These are phyloP conservation scores for Pholiota adiposa DNA, from an alignment of 1,284 basidiomycete genomes.

Conservation along the genomic window DNA sequence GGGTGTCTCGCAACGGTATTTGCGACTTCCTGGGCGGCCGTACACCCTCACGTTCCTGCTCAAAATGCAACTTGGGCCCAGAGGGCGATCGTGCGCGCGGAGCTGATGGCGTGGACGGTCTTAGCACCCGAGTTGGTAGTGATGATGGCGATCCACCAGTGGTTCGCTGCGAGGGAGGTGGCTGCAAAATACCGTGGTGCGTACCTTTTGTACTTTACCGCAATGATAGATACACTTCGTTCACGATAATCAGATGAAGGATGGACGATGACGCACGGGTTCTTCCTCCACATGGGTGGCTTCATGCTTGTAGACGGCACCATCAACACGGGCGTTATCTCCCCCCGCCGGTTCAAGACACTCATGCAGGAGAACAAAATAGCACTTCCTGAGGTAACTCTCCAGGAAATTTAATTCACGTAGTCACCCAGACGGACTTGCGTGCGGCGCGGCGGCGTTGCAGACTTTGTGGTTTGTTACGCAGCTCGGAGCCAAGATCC, in stretches of 20 bases:
- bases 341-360: neutral
- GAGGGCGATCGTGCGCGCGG: slow-evolving; percentile 13
- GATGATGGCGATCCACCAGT: slow-evolving; percentile 33
- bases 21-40: slow-evolving; percentile 37
- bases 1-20: slow-evolving; percentile 37
- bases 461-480: slow-evolving; percentile 34
- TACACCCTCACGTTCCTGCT: slow-evolving; percentile 40
- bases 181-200: slow-evolving; percentile 10
- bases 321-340: neutral
- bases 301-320: slow-evolving; percentile 17
- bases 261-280: slow-evolving; percentile 9
- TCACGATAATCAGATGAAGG: neutral
- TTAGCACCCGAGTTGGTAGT: slow-evolving; percentile 36
- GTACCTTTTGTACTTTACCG: no score
- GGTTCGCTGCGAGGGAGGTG: slow-evolving; percentile 26
- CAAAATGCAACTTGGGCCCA: slow-evolving; percentile 5
- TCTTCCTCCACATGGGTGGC: slow-evolving; percentile 31
- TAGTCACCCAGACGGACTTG: slow-evolving; percentile 30
- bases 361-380: slow-evolving; percentile 12
- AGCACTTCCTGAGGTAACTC: slow-evolving; percentile 12
- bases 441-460: slow-evolving; percentile 26
- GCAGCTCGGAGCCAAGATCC: slow-evolving; percentile 9
- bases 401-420: slow-evolving; percentile 29
- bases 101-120: slow-evolving; percentile 30
- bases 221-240: no score